Evolutionary conservation across 768 basidiomycete genomes (phyloP).

Genomic region (Sistotremastrum niveocremeum): DNA sequence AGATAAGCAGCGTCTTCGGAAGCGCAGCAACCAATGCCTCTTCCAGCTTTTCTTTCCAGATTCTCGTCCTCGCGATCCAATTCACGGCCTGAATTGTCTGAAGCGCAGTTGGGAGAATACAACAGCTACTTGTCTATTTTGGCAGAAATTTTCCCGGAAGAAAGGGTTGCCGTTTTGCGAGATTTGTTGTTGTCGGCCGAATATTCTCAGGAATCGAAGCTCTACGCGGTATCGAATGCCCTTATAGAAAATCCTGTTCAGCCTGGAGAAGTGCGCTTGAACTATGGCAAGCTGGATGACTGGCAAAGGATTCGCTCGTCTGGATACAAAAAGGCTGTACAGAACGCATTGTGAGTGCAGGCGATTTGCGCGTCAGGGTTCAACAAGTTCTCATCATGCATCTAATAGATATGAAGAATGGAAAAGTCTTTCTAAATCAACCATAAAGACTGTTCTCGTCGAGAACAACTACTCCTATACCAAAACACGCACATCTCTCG

Average conservation of each 20-base stretch:
- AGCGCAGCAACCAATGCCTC: too few relatives aligned
- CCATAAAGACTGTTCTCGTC: neutral
- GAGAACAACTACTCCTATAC: slow-evolving; percentile 6
- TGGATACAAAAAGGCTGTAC: neutral
- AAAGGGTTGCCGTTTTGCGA: neutral
- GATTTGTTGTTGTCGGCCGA: neutral
- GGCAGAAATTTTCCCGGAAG: neutral
- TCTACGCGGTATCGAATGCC: neutral
- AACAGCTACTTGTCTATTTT: neutral
- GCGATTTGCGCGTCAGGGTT: neutral
- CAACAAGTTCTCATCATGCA: neutral
- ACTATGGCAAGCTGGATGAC: neutral
- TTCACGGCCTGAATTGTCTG: too few relatives aligned
- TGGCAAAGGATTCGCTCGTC: neutral
- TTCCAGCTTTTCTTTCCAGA: too few relatives aligned
- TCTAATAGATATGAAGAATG: neutral
- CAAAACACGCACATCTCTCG: slow-evolving; percentile 1
- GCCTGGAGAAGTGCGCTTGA: neutral
- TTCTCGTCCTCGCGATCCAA: too few relatives aligned
- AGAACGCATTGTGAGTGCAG: neutral
- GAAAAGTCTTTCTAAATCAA: slow-evolving; percentile 2
- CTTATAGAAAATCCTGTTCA: neutral
- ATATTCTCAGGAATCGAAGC: neutral
- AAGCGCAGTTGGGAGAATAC: neutral
- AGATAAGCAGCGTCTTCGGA: too few relatives aligned